Evolutionary conservation across 2,329 filamentous ascomycete species (phyloP).

Genomic region (Aspergillus sp.): DNA sequence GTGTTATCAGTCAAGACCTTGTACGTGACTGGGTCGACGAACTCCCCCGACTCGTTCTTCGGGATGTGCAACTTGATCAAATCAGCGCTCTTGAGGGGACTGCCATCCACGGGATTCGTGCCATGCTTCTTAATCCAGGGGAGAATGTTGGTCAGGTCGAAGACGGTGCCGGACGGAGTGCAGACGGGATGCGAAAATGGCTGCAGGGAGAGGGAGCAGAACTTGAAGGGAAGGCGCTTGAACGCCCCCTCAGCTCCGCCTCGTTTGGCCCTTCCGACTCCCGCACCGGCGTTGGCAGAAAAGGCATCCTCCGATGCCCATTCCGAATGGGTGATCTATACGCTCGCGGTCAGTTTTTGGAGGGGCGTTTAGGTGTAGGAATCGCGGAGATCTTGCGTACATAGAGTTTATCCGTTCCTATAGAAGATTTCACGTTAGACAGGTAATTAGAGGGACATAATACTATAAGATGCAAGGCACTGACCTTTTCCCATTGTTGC

Average conservation of each 20-base stretch:
- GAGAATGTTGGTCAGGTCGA: conserved; percentile 91
- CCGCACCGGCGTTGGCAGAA: conserved; percentile 74
- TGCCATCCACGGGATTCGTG: conserved; percentile 86
- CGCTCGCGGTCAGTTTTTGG: conserved; percentile 15
- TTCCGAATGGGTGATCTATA: conserved; percentile 90
- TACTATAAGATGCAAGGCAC: neutral
- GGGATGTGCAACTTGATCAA: conserved; percentile 88
- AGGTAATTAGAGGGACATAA: neutral
- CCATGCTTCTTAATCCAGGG: conserved; percentile 92
- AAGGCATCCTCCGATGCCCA: conserved; percentile 92
- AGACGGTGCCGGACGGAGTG: conserved; percentile 81
- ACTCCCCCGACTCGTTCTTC: conserved; percentile 86
- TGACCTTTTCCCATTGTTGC: conserved; percentile 30
- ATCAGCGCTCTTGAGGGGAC: conserved; percentile 74
- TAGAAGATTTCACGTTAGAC: neutral
- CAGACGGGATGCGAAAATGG: conserved; percentile 95
- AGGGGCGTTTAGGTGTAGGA: neutral
- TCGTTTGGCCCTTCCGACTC: conserved; percentile 56
- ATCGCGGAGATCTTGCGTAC: conserved; percentile 31
- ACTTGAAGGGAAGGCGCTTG: conserved; percentile 93
- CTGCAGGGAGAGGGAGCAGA: conserved; percentile 92
- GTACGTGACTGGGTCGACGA: conserved; percentile 94
- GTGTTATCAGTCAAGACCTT: conserved; percentile 98
- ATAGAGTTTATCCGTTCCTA: conserved; percentile 53
- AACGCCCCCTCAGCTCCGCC: conserved; percentile 64